Percentiles rank a stretch among this genome's conserved stretches.
Conservation (phyloP, 495 filamentous ascomycete genomes). For the Aspergillus kassunensis region DNA sequence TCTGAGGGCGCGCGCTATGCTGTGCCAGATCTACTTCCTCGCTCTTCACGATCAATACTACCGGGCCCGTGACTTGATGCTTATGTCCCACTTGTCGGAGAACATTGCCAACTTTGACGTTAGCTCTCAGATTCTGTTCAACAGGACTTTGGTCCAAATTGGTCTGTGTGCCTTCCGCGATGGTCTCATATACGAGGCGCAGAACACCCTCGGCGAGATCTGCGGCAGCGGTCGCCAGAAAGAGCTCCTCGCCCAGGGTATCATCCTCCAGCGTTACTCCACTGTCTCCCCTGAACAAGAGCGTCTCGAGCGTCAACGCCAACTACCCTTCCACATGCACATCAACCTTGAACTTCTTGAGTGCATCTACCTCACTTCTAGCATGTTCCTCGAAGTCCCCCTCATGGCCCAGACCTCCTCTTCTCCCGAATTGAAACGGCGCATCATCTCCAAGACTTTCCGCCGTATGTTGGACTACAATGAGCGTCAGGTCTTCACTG, state of each 20-base stretch:
- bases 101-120: conserved; percentile 93
- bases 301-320: conserved; percentile 89
- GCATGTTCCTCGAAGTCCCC: conserved; percentile 97
- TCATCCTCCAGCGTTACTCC: conserved; percentile 93
- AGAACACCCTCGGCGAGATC: conserved; percentile 94
- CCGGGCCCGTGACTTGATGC: conserved; percentile 94
- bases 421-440: conserved; percentile 93
- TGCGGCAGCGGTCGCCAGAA: conserved; percentile 96
- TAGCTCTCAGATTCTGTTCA: conserved; percentile 96
- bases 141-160: conserved; percentile 95
- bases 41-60: conserved; percentile 97
- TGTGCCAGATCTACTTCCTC: conserved; percentile 97
- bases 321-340: conserved; percentile 99
- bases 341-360: conserved; percentile 98
- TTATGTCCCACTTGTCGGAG: conserved; percentile 99
- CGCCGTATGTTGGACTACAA: conserved; percentile 98
- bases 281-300: conserved; percentile 97
- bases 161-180: conserved; percentile 97
- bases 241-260: conserved; percentile 94
- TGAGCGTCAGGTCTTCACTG: conserved; percentile 98
- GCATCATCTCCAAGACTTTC: conserved; percentile 99
- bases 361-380: conserved; percentile 97
- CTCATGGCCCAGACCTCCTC: conserved; percentile 95
- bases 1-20: conserved; percentile 91
- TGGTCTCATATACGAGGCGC: conserved; percentile 93